Conservation (phyloP, 768 basidiomycete species). For the Pleurotus sapidus region DNA sequence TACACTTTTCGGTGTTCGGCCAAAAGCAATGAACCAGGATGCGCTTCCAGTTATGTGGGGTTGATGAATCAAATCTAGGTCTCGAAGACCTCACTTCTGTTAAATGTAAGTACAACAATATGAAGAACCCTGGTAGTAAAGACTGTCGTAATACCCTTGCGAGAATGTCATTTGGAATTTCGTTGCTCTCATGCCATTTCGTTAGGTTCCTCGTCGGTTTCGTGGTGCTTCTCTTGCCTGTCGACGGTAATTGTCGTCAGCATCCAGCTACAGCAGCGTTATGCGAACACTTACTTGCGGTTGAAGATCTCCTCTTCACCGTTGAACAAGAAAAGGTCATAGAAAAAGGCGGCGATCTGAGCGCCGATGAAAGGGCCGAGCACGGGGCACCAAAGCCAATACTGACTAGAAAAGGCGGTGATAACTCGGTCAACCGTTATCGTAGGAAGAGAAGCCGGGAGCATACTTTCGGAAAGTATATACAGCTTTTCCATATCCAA, state of each 20-base stretch:
- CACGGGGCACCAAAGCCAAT: constrained; percentile 73
- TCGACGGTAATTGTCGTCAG: neutral
- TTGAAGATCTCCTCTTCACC: constrained; percentile 55
- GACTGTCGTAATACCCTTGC: too few species aligned
- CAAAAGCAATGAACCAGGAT: too few species aligned
- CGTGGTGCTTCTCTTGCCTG: neutral
- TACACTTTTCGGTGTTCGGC: too few species aligned
- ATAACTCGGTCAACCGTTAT: constrained; percentile 6
- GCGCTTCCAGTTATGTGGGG: too few species aligned
- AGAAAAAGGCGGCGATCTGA: constrained; percentile 51
- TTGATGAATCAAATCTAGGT: too few species aligned
- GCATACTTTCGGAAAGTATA: constrained; percentile 42
- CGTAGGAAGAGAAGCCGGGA: constrained; percentile 10
- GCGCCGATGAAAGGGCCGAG: constrained; percentile 61
- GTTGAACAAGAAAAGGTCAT: constrained; percentile 60
- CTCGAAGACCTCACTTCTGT: too few species aligned
- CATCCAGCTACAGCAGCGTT: neutral
- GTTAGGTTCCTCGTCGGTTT: neutral
- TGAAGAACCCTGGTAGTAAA: too few species aligned
- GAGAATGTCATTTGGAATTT: too few species aligned
- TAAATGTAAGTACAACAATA: too few species aligned
- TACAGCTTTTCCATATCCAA: constrained; percentile 57
- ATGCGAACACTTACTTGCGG: constrained; percentile 35
- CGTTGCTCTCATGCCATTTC: too few species aligned
- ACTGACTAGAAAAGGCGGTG: constrained; percentile 42